Conservation (phyloP, 2,329 filamentous ascomycete species). For the Sclerotinia sclerotiorum region DNA sequence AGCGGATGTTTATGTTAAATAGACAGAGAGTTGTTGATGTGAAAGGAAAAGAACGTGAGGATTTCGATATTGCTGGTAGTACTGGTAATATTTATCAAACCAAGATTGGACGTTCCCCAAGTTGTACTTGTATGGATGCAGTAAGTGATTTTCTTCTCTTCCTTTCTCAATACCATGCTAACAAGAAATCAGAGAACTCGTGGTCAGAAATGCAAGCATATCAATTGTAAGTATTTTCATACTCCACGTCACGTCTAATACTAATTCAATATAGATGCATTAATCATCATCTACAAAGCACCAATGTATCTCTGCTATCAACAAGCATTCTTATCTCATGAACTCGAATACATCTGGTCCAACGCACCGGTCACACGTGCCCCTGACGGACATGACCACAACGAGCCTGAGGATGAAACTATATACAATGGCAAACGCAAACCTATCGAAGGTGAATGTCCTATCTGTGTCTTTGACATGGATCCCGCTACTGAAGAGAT, state of each 20-base stretch:
- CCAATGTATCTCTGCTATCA: constrained; percentile 29
- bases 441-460: constrained; percentile 30
- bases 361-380: constrained; percentile 29
- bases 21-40: constrained; percentile 21
- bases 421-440: constrained; percentile 29
- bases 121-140: constrained; percentile 31
- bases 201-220: constrained; percentile 32
- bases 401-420: constrained; percentile 23
- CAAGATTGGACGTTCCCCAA: constrained; percentile 27
- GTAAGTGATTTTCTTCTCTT: constrained; percentile 21
- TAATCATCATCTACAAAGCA: constrained; percentile 31
- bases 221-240: constrained; percentile 25
- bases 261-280: constrained; percentile 24
- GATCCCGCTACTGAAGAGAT: constrained; percentile 44
- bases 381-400: constrained; percentile 17
- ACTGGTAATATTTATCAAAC: constrained; percentile 30
- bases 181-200: constrained; percentile 25
- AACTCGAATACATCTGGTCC: constrained; percentile 29
- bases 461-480: constrained; percentile 32
- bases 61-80: constrained; percentile 31
- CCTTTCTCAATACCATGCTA: neutral
- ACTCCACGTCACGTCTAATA: neutral
- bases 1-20: constrained; percentile 33
- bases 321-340: constrained; percentile 27
- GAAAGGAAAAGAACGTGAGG: constrained; percentile 23